phyloP scores from a whole-genome alignment of 805 yeast genomes.

The Yamadazyma akitaensis region DNA sequence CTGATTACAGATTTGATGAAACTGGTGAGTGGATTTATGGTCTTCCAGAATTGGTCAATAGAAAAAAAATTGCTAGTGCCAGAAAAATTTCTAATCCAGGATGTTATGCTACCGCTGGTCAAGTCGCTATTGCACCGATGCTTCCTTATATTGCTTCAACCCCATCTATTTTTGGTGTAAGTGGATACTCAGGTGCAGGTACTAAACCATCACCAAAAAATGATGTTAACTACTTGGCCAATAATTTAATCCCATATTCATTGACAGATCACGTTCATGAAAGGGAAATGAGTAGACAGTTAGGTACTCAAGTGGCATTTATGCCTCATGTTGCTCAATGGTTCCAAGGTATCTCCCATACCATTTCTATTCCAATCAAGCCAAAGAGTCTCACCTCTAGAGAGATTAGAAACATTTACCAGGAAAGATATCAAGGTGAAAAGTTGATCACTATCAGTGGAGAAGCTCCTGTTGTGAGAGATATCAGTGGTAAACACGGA shows the following conservation, averaged over 20 bases:
- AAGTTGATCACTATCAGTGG: constrained; percentile 81
- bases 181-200: constrained; percentile 99
- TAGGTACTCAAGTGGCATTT: constrained; percentile 80
- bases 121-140: constrained; percentile 82
- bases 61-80: constrained; percentile 65
- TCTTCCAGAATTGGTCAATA: constrained; percentile 82
- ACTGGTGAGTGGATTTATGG: constrained; percentile 92
- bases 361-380: constrained; percentile 85
- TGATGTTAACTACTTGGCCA: constrained; percentile 66
- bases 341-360: constrained; percentile 97
- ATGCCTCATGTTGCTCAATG: constrained; percentile 98
- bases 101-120: constrained; percentile 99
- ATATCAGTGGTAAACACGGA: constrained; percentile 91
- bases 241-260: constrained; percentile 92
- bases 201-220: constrained; percentile 97
- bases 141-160: constrained; percentile 61
- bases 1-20: constrained; percentile 92
- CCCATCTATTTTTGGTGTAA: constrained; percentile 90
- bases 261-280: constrained; percentile 97
- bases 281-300: constrained; percentile 78
- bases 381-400: constrained; percentile 64
- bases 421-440: constrained; percentile 85
- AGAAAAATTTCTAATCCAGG: constrained; percentile 93
- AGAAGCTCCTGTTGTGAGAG: constrained; percentile 90
- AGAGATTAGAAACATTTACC: constrained; percentile 80